Evolutionary conservation across 2,329 filamentous ascomycete species (phyloP).

Genomic region (Aspergillus hortae): DNA sequence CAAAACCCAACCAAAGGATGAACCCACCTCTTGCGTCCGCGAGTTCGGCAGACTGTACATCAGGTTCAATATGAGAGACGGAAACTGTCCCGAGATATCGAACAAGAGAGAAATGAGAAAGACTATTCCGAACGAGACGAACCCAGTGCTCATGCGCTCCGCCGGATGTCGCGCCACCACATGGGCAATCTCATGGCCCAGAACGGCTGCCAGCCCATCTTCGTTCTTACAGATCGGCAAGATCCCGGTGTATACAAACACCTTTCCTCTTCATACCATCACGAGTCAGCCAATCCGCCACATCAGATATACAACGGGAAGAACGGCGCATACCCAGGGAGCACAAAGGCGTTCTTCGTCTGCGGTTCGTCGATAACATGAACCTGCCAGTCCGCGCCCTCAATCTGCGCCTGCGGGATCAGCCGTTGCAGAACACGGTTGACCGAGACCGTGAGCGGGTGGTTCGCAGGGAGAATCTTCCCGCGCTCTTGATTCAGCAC

Average conservation of each 20-base stretch:
- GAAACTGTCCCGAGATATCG: slow-evolving; percentile 37
- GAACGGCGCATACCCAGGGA: slow-evolving; percentile 47
- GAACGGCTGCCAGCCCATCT: slow-evolving; percentile 57
- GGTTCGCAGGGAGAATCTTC: slow-evolving; percentile 48
- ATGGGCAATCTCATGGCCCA: slow-evolving; percentile 64
- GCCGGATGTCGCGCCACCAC: slow-evolving; percentile 56
- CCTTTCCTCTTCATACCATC: slow-evolving; percentile 49
- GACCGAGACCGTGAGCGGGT: slow-evolving; percentile 49
- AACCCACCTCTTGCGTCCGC: slow-evolving; percentile 52
- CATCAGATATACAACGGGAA: neutral
- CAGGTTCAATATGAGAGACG: slow-evolving; percentile 45
- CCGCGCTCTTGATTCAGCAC: slow-evolving; percentile 46
- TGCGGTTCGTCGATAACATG: slow-evolving; percentile 53
- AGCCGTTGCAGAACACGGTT: slow-evolving; percentile 52
- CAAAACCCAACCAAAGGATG: neutral
- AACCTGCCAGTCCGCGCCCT: slow-evolving; percentile 52
- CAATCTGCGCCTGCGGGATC: slow-evolving; percentile 49
- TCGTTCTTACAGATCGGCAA: slow-evolving; percentile 55
- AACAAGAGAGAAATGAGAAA: slow-evolving; percentile 31
- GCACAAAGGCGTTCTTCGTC: slow-evolving; percentile 59
- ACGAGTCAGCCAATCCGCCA: slow-evolving; percentile 3
- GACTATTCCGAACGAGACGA: slow-evolving; percentile 29
- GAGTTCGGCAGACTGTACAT: slow-evolving; percentile 54
- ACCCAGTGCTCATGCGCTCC: slow-evolving; percentile 51
- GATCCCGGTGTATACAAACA: slow-evolving; percentile 63